These are phyloP conservation scores for Moesziomyces globuligerus DNA, from an alignment of 1,284 basidiomycete genomes.

Conservation along the genomic window DNA sequence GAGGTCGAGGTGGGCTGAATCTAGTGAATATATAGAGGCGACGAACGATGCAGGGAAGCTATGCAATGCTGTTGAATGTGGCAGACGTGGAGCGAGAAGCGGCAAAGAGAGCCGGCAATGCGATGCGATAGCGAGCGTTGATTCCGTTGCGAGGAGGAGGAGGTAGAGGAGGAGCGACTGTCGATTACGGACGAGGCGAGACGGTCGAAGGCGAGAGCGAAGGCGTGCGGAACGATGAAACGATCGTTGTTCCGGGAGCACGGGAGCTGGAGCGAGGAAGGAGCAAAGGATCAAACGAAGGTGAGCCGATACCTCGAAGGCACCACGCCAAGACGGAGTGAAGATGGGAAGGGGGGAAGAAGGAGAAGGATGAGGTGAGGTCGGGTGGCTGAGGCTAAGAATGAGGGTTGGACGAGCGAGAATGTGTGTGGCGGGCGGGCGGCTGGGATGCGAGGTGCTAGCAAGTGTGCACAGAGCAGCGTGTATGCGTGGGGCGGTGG, in stretches of 20 bases:
- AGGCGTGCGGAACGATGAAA: not conserved
- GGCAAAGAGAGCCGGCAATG: not conserved
- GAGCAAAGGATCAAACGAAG: conserved; percentile 14
- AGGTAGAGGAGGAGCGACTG: not conserved
- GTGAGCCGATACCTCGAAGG: conserved; percentile 2
- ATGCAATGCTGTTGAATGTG: conserved; percentile 4
- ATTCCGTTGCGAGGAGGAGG: conserved; percentile 7
- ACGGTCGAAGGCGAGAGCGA: conserved; percentile 2
- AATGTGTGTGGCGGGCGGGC: too few relatives aligned
- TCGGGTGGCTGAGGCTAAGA: too few relatives aligned
- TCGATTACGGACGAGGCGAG: not conserved
- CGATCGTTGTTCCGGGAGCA: not conserved
- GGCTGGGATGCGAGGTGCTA: too few relatives aligned
- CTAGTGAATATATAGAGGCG: conserved; percentile 21
- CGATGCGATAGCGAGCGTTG: conserved; percentile 4
- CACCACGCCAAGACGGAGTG: conserved; percentile 27
- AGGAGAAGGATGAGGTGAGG: too few relatives aligned
- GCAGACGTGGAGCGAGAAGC: not conserved
- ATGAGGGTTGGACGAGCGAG: too few relatives aligned
- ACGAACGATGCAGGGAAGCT: conserved; percentile 4
- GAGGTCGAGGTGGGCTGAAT: not conserved
- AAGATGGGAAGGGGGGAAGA: not conserved
- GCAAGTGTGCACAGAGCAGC: too few relatives aligned
- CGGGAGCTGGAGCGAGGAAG: conserved; percentile 1
- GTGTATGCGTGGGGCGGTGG: too few relatives aligned